Conservation (phyloP, 192 early-diverging fungal genomes). For the Diversispora epigaea region DNA sequence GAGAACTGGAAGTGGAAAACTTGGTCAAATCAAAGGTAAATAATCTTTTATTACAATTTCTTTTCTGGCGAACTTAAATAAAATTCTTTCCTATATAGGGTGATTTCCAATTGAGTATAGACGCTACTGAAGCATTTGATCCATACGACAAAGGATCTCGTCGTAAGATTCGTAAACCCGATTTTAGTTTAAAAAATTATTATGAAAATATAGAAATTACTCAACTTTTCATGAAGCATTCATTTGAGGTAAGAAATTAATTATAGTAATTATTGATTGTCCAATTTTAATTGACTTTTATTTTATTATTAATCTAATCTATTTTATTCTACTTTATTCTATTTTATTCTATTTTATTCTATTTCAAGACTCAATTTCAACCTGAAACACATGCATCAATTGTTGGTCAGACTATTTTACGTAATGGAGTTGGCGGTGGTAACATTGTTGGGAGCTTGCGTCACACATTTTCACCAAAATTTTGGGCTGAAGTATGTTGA, state of each 20-base stretch:
- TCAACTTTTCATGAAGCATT: conserved; percentile 59
- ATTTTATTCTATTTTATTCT: background rate
- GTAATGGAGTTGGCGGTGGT: conserved; percentile 71
- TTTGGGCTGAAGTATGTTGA: conserved; percentile 65
- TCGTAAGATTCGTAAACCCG: conserved; percentile 31
- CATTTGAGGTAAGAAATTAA: conserved; percentile 53
- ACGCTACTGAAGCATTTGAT: conserved; percentile 52
- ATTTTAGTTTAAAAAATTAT: conserved; percentile 5
- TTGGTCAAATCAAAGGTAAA: conserved; percentile 58
- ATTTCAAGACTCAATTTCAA: conserved; percentile 53
- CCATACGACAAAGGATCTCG: conserved; percentile 42
- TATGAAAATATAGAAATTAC: conserved; percentile 41
- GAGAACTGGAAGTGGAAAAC: conserved; percentile 64
- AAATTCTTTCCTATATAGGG: conserved; percentile 26
- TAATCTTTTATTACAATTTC: background rate
- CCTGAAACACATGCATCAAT: conserved; percentile 51
- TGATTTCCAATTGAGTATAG: conserved; percentile 53
- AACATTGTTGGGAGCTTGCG: conserved; percentile 76
- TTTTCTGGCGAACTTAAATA: background rate
- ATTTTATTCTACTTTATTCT: background rate
- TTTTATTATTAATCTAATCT: too few species aligned
- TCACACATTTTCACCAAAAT: conserved; percentile 69
- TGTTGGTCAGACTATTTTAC: conserved; percentile 61
- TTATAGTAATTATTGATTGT: background rate
- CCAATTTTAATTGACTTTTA: background rate